phyloP scores from a whole-genome alignment of 192 early-diverging fungal species.

The Coemansia reversa region DNA sequence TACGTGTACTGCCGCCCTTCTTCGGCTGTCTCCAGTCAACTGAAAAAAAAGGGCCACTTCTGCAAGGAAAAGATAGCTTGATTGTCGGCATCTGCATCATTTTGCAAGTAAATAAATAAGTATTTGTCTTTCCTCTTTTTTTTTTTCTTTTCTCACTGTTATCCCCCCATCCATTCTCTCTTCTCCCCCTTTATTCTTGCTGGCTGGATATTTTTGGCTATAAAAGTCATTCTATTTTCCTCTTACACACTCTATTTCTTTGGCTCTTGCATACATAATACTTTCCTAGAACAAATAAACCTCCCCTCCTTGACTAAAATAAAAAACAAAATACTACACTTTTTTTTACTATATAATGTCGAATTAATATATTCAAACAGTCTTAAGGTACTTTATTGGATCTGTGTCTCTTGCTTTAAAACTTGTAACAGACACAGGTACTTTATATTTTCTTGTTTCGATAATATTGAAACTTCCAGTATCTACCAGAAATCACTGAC shows the following conservation, averaged over 20 bases:
- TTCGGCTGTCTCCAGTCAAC: not conserved
- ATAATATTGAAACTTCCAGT: not conserved
- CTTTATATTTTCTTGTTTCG: not conserved
- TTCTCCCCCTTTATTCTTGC: conserved; percentile 1
- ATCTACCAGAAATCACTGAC: not conserved
- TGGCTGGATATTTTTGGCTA: not conserved
- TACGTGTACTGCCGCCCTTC: not conserved
- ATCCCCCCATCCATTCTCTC: not conserved
- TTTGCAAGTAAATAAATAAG: not conserved
- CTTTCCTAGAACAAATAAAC: no score
- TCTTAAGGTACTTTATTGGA: not conserved
- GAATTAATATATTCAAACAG: not conserved
- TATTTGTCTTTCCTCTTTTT: not conserved
- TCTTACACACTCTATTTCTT: no score
- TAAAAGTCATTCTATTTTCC: no score
- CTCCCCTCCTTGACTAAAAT: no score
- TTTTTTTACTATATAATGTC: not conserved
- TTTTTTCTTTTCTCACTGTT: not conserved
- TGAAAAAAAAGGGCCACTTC: not conserved
- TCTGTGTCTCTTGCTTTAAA: not conserved
- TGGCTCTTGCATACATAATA: no score
- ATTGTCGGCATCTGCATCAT: not conserved
- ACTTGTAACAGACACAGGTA: not conserved
- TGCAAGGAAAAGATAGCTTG: not conserved
- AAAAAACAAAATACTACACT: no score